Evolutionary conservation across 768 basidiomycete species (phyloP).

Genomic region (Hypholoma sublateritium): DNA sequence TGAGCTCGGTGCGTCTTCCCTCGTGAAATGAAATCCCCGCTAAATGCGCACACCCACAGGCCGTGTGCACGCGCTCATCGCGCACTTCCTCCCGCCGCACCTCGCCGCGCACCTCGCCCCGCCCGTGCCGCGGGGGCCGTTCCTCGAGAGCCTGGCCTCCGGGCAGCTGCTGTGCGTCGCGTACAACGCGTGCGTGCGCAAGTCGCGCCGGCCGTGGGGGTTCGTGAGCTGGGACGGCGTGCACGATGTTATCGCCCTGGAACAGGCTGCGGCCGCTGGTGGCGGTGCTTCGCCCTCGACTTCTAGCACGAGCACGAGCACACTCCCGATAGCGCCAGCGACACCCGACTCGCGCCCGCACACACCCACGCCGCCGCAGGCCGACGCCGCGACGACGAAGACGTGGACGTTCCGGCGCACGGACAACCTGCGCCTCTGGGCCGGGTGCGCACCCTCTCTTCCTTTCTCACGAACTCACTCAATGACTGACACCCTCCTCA

Average conservation of each 20-base stretch:
- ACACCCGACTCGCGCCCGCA: slow-evolving; percentile 43
- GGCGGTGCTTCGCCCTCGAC: not conserved
- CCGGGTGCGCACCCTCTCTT: slow-evolving; percentile 55
- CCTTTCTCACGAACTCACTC: not conserved
- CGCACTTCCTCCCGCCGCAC: slow-evolving; percentile 55
- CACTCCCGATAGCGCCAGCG: slow-evolving; percentile 29
- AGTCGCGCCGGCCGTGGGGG: slow-evolving; percentile 85
- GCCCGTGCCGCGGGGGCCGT: slow-evolving; percentile 28
- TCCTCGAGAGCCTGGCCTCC: slow-evolving; percentile 62
- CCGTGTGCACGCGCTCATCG: slow-evolving; percentile 63
- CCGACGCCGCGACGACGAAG: slow-evolving; percentile 43
- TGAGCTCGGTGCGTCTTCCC: slow-evolving; percentile 50
- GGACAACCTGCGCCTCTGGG: slow-evolving; percentile 85
- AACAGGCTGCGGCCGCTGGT: slow-evolving; percentile 38
- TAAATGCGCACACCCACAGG: slow-evolving; percentile 47
- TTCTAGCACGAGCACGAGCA: no score
- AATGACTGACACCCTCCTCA: slow-evolving; percentile 4
- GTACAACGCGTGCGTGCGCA: slow-evolving; percentile 79
- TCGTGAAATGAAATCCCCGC: no score
- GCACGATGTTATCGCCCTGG: slow-evolving; percentile 75
- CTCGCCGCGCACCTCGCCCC: slow-evolving; percentile 41
- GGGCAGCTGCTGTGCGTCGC: slow-evolving; percentile 80
- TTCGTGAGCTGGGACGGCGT: slow-evolving; percentile 77
- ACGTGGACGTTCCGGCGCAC: slow-evolving; percentile 86
- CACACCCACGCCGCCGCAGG: slow-evolving; percentile 31